Evolutionary conservation across 805 yeast species (phyloP), one percentile per base, ranked within the genome.

Genomic region (Kuraishia molischiana): DNA sequence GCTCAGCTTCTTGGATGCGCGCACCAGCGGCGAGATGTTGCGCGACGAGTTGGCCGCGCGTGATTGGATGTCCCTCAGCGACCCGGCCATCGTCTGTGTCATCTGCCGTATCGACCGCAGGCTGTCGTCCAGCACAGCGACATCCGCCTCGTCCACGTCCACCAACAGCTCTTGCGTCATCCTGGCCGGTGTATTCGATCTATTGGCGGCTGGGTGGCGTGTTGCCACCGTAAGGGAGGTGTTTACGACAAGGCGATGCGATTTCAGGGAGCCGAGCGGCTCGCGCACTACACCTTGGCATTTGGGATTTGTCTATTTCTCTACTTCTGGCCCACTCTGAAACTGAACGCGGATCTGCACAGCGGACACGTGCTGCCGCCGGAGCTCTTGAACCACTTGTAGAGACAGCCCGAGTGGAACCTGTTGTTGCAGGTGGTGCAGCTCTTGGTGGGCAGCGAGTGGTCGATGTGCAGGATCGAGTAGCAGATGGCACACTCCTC

Each of bases 401-500:
- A 89, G 32, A 92, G 65, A 67, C 99, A 92, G 3, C 92, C 95
- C 5, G 95, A 79, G 58, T 92, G 99, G 67, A 89, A 92, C 55
- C 83, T 85, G 66, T 92, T 90, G 52, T 77, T 77, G 69, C 99
- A 92, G 0, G 95, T 87, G 13, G 81, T 67, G 61, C 99, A 92
- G 3, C 71, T 71, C 59, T 86, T 89, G 36, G 86, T 77, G 5
- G 99, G 98, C 41, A 92, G 68, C 5, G 95, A 81, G 50, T 84
- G 85, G 51, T 87, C 96, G 44, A 83, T 87, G 53, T 89, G 95
- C 45, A 92, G 62, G 40, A 90, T 81, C 13, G 95, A 83, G 57
- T 92, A 92, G 57, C 99, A 92, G 47, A 92, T 87, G 3, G 97
- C 95, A 69, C 99, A 92, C 42, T 90, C 97, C 51, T 86, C 96